These are phyloP conservation scores for Plasmodium gallinaceum DNA, from an alignment of 169 alveolate species.

Conservation along the genomic window DNA sequence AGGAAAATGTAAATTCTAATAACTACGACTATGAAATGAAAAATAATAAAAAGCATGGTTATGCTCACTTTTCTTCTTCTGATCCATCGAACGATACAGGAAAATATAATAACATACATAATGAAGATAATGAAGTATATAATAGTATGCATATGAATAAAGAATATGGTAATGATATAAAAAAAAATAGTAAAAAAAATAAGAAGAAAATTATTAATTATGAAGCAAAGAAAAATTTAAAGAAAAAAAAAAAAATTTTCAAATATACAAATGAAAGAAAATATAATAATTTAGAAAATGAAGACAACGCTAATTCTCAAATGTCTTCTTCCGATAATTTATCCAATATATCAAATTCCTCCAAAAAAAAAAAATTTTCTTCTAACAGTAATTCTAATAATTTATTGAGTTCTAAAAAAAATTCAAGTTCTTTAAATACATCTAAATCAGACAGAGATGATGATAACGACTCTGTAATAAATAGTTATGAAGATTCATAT, in stretches of 20 bases:
- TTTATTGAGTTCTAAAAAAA: constrained; percentile 1
- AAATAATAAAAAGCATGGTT: constrained; percentile 47
- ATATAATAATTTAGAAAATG: constrained; percentile 14
- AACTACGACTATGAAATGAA: constrained; percentile 39
- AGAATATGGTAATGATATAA: constrained; percentile 17
- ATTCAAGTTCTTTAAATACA: not conserved
- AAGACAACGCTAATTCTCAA: constrained; percentile 23
- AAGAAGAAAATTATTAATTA: constrained; percentile 37
- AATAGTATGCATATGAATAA: not conserved
- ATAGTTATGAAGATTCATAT: constrained; percentile 7
- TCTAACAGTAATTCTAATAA: constrained; percentile 2
- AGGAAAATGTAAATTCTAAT: no score
- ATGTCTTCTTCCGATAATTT: constrained; percentile 39
- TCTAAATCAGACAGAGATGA: not conserved
- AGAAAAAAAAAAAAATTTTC: constrained; percentile 65
- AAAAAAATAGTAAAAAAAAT: constrained; percentile 21
- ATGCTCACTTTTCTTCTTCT: constrained; percentile 15
- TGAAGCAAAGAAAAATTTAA: constrained; percentile 54
- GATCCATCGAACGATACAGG: constrained; percentile 39
- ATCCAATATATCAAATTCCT: constrained; percentile 40
- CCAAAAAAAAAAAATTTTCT: constrained; percentile 13
- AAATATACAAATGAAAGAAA: constrained; percentile 40
- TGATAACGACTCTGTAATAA: not conserved
- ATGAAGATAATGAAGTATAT: not conserved
- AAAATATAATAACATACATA: constrained; percentile 5